Conservation (phyloP, 768 basidiomycete species). For the Rhodosporidiobolus sp. region DNA sequence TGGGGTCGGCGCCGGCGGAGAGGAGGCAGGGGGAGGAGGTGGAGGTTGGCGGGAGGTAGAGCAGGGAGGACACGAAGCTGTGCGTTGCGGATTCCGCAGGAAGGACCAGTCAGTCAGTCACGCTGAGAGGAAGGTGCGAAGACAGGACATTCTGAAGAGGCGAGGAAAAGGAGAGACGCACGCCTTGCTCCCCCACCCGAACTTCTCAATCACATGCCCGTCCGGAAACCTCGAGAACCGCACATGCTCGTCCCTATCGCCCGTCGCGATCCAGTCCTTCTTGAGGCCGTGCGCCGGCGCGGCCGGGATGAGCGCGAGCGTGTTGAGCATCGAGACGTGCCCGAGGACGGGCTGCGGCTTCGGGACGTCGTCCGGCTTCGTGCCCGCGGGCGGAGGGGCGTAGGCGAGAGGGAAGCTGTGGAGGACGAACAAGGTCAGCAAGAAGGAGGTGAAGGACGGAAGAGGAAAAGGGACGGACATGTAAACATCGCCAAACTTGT, state of each 20-base stretch:
- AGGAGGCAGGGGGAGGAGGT: conserved; percentile 53
- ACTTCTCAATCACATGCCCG: conserved; percentile 79
- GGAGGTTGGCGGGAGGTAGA: conserved; percentile 21
- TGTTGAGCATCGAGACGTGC: conserved; percentile 80
- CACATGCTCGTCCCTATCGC: conserved; percentile 94
- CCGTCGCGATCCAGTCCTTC: conserved; percentile 68
- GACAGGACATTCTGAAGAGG: too few relatives aligned
- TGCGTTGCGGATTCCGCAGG: not conserved
- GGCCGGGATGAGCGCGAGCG: conserved; percentile 65
- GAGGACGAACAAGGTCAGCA: not conserved
- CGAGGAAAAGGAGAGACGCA: conserved; percentile 49
- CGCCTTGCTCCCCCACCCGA: conserved; percentile 80
- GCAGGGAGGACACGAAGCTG: conserved; percentile 38
- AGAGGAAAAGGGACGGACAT: conserved; percentile 54
- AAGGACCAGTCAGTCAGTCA: conserved; percentile 1
- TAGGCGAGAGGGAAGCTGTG: conserved; percentile 24
- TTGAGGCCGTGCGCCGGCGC: conserved; percentile 36
- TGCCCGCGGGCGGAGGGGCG: conserved; percentile 2
- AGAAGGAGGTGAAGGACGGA: conserved; percentile 42
- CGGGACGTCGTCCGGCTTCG: not conserved
- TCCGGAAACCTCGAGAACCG: conserved; percentile 84
- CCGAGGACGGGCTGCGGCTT: conserved; percentile 59
- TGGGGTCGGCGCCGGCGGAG: conserved; percentile 82
- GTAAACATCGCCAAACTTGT: conserved; percentile 95
- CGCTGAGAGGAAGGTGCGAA: not conserved